Evolutionary conservation across 2,329 filamentous ascomycete species (phyloP).

Genomic region (Epichloe scottii): DNA sequence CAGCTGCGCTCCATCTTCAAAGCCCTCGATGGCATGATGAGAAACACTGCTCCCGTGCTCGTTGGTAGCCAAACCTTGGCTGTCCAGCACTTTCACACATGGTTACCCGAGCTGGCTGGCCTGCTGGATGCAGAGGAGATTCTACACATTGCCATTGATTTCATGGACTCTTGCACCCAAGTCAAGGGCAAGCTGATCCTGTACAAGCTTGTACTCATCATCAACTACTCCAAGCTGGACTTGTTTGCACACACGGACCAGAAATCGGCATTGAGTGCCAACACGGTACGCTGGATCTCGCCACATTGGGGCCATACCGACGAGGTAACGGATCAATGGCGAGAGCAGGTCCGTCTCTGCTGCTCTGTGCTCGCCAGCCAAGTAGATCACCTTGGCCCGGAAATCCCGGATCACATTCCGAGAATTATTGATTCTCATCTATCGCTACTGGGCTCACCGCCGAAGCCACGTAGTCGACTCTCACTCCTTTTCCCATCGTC

Average conservation of each 20-base stretch:
- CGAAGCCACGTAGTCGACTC: slow-evolving; percentile 49
- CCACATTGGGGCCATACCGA: slow-evolving; percentile 80
- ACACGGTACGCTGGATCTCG: slow-evolving; percentile 80
- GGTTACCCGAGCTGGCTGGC: slow-evolving; percentile 80
- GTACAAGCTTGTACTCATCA: slow-evolving; percentile 84
- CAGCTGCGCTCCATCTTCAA: slow-evolving; percentile 83
- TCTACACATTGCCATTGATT: slow-evolving; percentile 79
- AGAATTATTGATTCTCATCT: slow-evolving; percentile 86
- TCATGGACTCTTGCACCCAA: slow-evolving; percentile 77
- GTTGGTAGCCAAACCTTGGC: slow-evolving; percentile 91
- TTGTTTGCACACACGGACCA: slow-evolving; percentile 73
- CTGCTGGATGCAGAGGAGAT: slow-evolving; percentile 74
- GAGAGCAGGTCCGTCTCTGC: slow-evolving; percentile 83
- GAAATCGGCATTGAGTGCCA: slow-evolving; percentile 58
- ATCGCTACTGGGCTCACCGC: slow-evolving; percentile 49
- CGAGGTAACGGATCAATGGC: slow-evolving; percentile 72
- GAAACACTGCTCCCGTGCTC: slow-evolving; percentile 68
- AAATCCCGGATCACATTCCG: slow-evolving; percentile 79
- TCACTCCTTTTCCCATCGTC: slow-evolving; percentile 82
- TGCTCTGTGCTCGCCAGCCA: slow-evolving; percentile 87
- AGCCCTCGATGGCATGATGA: slow-evolving; percentile 80
- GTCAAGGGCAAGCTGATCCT: slow-evolving; percentile 86
- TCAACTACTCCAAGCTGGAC: slow-evolving; percentile 75
- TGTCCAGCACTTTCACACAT: slow-evolving; percentile 92
- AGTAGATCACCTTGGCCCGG: slow-evolving; percentile 61